Percentiles rank a stretch among this genome's conserved stretches.
These are phyloP conservation scores for Aphanoascus verrucosus DNA, from an alignment of 2,329 filamentous ascomycete genomes.

Conservation along the genomic window DNA sequence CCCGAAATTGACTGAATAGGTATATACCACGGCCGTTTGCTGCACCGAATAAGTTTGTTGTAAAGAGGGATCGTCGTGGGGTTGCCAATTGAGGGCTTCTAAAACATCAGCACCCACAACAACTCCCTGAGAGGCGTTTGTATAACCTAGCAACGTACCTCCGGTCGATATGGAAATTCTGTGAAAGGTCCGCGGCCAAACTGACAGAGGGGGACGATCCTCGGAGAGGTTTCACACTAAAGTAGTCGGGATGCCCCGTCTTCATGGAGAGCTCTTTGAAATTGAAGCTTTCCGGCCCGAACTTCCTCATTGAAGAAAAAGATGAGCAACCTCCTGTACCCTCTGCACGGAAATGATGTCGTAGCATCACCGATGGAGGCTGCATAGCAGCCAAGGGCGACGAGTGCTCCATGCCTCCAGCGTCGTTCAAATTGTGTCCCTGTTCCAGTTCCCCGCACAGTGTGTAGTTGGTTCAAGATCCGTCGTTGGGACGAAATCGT, in stretches of 20 bases:
- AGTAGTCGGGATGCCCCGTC: constrained; percentile 62
- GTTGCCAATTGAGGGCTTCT: constrained; percentile 69
- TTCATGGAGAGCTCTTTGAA: constrained; percentile 66
- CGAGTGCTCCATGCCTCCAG: constrained; percentile 66
- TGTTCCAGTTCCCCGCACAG: not conserved
- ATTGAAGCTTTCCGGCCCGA: constrained; percentile 58
- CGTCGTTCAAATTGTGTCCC: not conserved
- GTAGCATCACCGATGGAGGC: constrained; percentile 53
- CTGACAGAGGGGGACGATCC: constrained; percentile 86
- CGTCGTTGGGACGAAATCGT: not conserved
- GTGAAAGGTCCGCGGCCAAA: constrained; percentile 84
- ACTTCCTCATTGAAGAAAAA: constrained; percentile 44
- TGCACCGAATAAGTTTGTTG: constrained; percentile 54
- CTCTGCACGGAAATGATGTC: constrained; percentile 52
- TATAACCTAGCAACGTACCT: constrained; percentile 50
- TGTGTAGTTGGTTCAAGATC: not conserved
- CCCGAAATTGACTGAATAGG: not conserved
- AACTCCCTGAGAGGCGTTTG: constrained; percentile 17
- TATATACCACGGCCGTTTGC: constrained; percentile 48
- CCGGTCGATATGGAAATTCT: constrained; percentile 92
- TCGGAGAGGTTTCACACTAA: constrained; percentile 63
- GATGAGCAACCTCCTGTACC: constrained; percentile 39
- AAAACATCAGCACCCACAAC: constrained; percentile 15
- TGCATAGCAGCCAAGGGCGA: constrained; percentile 92
- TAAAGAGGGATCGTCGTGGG: constrained; percentile 75